Evolutionary conservation across 176 grass and related monocot genomes (phyloP), one percentile per base, ranked within the genome.

Genomic region (Leersia perrieri): DNA sequence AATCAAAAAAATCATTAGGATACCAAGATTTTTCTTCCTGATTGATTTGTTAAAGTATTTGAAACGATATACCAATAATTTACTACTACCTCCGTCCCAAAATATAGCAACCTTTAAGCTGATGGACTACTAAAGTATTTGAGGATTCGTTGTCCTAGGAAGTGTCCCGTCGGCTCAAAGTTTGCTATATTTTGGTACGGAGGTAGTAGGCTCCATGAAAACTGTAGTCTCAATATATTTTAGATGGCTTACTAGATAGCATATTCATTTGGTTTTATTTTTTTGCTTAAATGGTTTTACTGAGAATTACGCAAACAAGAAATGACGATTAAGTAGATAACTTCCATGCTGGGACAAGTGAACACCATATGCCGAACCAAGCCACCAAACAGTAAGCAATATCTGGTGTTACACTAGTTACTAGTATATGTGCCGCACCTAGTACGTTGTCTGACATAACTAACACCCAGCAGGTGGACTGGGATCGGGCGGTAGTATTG

Each of bases 1-100:
- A 73, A 63, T 28, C 73, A 77, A 12, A 60, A 60, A 58, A 84
- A 62, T 5, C 64, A 70, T 62, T 29, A 70, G 65, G 14, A 63
- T 15, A 29, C 20, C 7, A 23, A 77, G 35, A n/a, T 13, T 62
- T 55, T 20, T 9, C 1, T 23, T 42, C 16, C 16, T 79, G 7
- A 73, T 29, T 28, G n/a, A 13, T 32, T 63, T 42, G 35, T 38
- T 23, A 45, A 39, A 81, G 69, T 34, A 36, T 78, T 33, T 63
- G 22, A 47, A 63, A 85, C 14, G 0, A 47, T 25, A 36, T 25
- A 35, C 70, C 0, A 4, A 42, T 51, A 40, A 76, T 20, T 38
- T 53, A 29, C 30, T 64, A n/a, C n/a, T n/a, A n/a, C n/a, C n/a
- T n/a, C n/a, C n/a, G n/a, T n/a, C n/a, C n/a, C n/a, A n/a, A n/a